Conservation (phyloP, 192 early-diverging fungal genomes). For the Coemansia sp. region DNA sequence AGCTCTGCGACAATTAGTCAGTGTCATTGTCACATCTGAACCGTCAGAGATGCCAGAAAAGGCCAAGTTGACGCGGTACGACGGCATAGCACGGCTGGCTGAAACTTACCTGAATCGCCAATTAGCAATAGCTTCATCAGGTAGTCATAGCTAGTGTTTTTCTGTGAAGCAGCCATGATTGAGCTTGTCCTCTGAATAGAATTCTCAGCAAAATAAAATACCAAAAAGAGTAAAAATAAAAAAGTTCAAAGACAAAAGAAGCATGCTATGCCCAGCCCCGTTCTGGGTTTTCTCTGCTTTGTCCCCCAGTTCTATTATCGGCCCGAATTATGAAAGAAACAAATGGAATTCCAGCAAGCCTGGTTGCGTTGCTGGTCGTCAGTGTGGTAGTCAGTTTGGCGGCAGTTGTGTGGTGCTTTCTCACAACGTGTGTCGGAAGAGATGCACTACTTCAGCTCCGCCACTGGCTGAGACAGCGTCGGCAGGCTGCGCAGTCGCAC, state of each 20-base stretch:
- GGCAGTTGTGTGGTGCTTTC: conserved; percentile 54
- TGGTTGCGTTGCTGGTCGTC: conserved; percentile 41
- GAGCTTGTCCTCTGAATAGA: neutral
- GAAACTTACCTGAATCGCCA: conserved; percentile 87
- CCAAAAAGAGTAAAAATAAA: conserved; percentile 5
- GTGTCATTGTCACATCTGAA: too few species aligned
- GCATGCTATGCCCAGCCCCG: too few species aligned
- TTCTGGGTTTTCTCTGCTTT: neutral
- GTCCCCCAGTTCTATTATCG: neutral
- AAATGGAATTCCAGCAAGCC: conserved; percentile 29
- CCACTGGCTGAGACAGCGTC: conserved; percentile 29
- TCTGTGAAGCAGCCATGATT: conserved; percentile 57
- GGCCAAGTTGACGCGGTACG: too few species aligned
- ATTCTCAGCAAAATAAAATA: neutral
- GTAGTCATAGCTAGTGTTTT: conserved; percentile 97
- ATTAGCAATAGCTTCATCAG: conserved; percentile 98
- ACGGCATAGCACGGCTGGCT: neutral
- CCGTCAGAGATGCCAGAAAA: too few species aligned
- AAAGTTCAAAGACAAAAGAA: neutral
- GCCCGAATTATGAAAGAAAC: neutral
- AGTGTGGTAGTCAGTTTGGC: conserved; percentile 39
- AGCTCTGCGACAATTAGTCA: neutral
- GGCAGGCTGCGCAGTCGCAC: conserved; percentile 10
- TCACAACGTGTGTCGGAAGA: conserved; percentile 49
- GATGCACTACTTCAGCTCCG: conserved; percentile 41